A percentile compares a stretch with the other conserved stretches of the same genome.
Conservation (phyloP, 768 basidiomycete species). For the Mycena leptocephala region DNA sequence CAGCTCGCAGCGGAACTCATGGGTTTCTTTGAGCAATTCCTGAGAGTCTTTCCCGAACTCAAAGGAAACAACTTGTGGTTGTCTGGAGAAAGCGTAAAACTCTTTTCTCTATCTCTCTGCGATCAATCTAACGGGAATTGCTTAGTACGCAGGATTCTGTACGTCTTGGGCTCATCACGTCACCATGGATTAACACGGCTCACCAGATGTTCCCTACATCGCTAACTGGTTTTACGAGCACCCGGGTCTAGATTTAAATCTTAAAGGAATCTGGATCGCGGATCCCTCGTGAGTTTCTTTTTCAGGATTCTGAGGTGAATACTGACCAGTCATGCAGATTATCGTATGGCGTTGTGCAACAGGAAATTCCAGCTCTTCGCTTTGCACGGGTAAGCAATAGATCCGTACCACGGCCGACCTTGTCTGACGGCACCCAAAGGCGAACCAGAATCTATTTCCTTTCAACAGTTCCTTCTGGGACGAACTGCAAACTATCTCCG, state of each 20-base stretch:
- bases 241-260: slow-evolving; percentile 65
- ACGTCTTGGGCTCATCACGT: too few relatives aligned
- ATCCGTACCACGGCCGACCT: background rate
- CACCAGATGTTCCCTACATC: slow-evolving; percentile 65
- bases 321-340: too few relatives aligned
- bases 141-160: slow-evolving; percentile 81
- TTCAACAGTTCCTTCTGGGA: slow-evolving; percentile 72
- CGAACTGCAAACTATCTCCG: slow-evolving; percentile 68
- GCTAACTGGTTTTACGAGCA: slow-evolving; percentile 82
- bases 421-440: slow-evolving; percentile 46
- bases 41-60: slow-evolving; percentile 76
- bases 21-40: slow-evolving; percentile 76
- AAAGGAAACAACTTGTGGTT: slow-evolving; percentile 80
- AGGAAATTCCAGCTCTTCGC: slow-evolving; percentile 77
- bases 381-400: slow-evolving; percentile 60
- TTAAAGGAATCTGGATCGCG: slow-evolving; percentile 78
- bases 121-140: slow-evolving; percentile 9
- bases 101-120: background rate
- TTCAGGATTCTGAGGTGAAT: background rate
- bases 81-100: slow-evolving; percentile 77
- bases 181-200: slow-evolving; percentile 7
- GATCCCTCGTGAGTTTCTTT: slow-evolving; percentile 54
- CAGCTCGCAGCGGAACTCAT: slow-evolving; percentile 67
- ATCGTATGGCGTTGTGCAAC: slow-evolving; percentile 68
- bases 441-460: slow-evolving; percentile 72